phyloP scores from a whole-genome alignment of 2,329 filamentous ascomycete genomes.

The Curvularia verruculosa region DNA sequence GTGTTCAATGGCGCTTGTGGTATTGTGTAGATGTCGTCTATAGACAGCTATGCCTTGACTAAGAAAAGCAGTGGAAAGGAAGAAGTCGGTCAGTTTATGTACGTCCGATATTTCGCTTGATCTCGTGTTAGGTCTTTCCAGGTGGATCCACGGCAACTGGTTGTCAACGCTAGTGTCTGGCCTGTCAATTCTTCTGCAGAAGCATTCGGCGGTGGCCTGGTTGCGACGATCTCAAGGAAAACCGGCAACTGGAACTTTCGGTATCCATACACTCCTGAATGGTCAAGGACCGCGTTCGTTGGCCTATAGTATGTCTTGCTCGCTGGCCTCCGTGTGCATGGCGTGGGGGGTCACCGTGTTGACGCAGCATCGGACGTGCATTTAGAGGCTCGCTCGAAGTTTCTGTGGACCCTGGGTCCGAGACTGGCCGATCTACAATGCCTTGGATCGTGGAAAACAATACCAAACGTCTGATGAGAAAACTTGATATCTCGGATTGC shows the following conservation, averaged over 20 bases:
- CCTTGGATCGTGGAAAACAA: conserved; percentile 9
- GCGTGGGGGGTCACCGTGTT: conserved; percentile 8
- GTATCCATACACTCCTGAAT: not conserved
- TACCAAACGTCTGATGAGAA: conserved; percentile 6
- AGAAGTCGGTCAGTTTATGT: conserved; percentile 10
- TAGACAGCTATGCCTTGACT: conserved; percentile 1
- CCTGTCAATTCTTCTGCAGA: conserved; percentile 8
- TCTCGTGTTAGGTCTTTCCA: conserved; percentile 11
- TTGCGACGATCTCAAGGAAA: not conserved
- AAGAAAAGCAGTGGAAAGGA: not conserved
- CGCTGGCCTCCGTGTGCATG: conserved; percentile 3
- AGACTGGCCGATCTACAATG: conserved; percentile 19
- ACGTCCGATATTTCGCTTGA: conserved; percentile 9
- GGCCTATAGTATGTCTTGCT: not conserved
- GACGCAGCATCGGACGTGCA: conserved; percentile 8
- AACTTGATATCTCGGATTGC: conserved; percentile 1
- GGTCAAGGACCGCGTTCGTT: not conserved
- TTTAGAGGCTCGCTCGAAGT: conserved; percentile 19
- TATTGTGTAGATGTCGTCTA: conserved; percentile 4
- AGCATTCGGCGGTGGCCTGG: conserved; percentile 3
- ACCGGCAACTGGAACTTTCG: not conserved
- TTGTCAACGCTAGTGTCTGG: conserved; percentile 14
- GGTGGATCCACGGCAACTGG: conserved; percentile 14
- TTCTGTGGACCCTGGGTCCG: conserved; percentile 26
- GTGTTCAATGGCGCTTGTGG: conserved; percentile 6